phyloP scores from a whole-genome alignment of 169 alveolate species.

The Perkinsus chesapeaki region DNA sequence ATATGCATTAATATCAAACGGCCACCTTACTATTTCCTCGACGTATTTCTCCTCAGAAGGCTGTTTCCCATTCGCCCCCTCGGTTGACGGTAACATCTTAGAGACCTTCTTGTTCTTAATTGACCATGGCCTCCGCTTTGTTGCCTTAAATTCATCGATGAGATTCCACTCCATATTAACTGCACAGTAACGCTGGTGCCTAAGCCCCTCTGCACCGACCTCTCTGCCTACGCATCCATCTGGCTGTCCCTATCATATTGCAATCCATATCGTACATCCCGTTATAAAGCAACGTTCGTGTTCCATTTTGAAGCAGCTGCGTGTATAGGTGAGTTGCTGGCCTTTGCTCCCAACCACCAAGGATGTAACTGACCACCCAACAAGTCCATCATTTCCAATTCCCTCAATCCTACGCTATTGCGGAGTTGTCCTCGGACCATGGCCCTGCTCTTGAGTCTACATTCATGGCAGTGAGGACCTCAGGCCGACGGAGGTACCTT shows the following conservation, averaged over 20 bases:
- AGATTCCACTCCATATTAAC: background rate
- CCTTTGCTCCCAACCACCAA: background rate
- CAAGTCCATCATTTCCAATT: background rate
- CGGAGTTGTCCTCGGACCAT: background rate
- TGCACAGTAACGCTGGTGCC: background rate
- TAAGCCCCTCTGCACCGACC: background rate
- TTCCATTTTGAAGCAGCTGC: background rate
- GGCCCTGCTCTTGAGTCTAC: background rate
- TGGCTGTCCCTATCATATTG: background rate
- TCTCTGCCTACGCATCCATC: background rate
- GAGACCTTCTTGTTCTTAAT: background rate
- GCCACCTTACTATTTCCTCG: background rate
- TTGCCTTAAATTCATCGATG: background rate
- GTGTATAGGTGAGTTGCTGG: background rate
- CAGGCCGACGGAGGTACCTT: background rate
- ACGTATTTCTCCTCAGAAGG: background rate
- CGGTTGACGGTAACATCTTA: background rate
- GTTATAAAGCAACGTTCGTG: background rate
- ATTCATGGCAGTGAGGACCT: background rate
- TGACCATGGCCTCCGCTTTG: background rate
- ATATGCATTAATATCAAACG: background rate
- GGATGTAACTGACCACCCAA: background rate
- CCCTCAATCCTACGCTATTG: background rate
- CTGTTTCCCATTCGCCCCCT: background rate
- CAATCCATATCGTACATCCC: background rate